Conservation (phyloP, 441 rosid species). For the Syzygium malaccense region DNA sequence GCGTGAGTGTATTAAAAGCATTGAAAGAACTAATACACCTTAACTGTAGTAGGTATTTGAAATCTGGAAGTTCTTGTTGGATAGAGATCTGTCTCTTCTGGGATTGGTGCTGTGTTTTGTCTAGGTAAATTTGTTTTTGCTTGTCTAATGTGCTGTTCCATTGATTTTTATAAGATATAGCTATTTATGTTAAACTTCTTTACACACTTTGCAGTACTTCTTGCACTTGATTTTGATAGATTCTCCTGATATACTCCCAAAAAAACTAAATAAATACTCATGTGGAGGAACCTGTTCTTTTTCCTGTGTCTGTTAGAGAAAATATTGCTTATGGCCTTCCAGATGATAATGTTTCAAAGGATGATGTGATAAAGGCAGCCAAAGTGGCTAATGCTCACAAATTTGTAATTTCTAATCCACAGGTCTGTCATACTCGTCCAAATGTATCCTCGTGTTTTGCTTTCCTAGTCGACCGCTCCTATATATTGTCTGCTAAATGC, state of each 20-base stretch:
- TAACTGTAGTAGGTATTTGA: not conserved
- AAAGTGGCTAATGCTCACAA: conserved; percentile 92
- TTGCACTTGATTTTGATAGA: not conserved
- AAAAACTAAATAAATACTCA: too few relatives aligned
- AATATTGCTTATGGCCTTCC: conserved; percentile 93
- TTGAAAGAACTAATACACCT: not conserved
- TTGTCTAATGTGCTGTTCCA: not conserved
- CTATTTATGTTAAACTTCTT: not conserved
- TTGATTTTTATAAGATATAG: not conserved
- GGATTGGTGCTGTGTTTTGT: not conserved
- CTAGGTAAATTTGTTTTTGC: not conserved
- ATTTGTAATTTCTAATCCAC: conserved; percentile 83
- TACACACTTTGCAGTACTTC: not conserved
- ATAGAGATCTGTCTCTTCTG: not conserved
- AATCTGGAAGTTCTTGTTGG: not conserved
- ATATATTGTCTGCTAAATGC: conserved; percentile 6
- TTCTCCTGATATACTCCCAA: not conserved
- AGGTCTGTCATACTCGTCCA: conserved; percentile 24
- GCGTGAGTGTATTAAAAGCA: not conserved
- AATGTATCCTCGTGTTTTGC: not conserved
- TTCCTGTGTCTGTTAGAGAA: conserved; percentile 78
- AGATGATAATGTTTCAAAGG: conserved; percentile 73
- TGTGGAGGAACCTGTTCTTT: conserved; percentile 80
- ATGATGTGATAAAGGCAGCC: conserved; percentile 78
- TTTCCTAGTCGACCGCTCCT: not conserved